These are phyloP conservation scores for Dactylellina leptospora DNA, from an alignment of 2,329 filamentous ascomycete species.

Conservation along the genomic window DNA sequence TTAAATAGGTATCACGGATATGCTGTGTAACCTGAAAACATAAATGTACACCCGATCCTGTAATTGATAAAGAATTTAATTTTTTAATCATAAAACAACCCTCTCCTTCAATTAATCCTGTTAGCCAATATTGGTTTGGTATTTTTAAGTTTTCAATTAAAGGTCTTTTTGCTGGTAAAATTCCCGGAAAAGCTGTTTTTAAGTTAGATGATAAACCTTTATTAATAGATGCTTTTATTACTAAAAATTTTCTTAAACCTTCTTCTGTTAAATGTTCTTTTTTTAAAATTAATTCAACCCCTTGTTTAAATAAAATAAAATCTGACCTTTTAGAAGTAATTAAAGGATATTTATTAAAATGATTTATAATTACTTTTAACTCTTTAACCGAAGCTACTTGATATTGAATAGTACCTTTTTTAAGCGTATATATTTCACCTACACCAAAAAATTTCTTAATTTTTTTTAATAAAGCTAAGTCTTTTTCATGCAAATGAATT, in stretches of 20 bases:
- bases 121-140: neutral
- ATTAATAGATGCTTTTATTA: neutral
- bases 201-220: neutral
- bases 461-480: neutral
- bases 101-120: neutral
- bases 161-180: neutral
- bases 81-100: neutral
- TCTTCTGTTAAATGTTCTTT: neutral
- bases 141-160: neutral
- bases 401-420: no score
- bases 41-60: no score
- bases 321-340: neutral
- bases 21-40: no score
- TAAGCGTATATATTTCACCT: no score
- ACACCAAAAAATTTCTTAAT: neutral
- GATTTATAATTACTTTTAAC: no score
- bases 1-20: no score
- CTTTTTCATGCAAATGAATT: neutral
- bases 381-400: no score
- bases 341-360: neutral
- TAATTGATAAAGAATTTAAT: neutral
- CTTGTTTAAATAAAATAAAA: neutral
- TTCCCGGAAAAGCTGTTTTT: neutral
- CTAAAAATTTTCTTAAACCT: neutral
- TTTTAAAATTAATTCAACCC: neutral